Base-by-base conservation (phyloP, 2,329 filamentous ascomycete genomes). In the Fusarium sp. region DNA sequence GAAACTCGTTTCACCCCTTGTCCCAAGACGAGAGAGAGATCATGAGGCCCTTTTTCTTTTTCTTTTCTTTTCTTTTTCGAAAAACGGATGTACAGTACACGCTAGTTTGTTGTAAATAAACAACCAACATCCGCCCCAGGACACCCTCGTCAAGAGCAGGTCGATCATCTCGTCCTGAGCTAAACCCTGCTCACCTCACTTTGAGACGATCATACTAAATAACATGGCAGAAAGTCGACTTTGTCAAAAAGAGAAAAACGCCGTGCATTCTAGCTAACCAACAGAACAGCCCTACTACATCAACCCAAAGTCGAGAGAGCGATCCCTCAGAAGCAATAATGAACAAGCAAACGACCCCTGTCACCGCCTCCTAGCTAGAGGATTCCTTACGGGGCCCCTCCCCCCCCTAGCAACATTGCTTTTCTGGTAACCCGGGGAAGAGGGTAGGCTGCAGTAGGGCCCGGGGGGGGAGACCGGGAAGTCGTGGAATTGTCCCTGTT, bases 391-490 rank as follows among this genome's bases (percentile, higher is more conserved):
- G 27, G 27, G 19, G 8, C 11, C 31, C 9, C 9, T 10, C n/a
- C 36, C 51, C 58, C 49, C 52, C 56, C 45, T 43, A 25, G 35
- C 31, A 42, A 31, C 23, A 39, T 32, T 36, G 38, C 25, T 38
- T 27, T 29, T 21, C 43, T 37, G 39, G 42, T 31, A 53, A 49
- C 31, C 50, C 50, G 43, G 59, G 59, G 53, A 63, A 63, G 49
- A 56, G 61, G 46, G 46, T 55, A 55, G 19, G 21, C 35, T 54
- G 61, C 61, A 65, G 61, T 65, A 65, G 61, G 48, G 45, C 61
- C 57, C 60, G 60, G 55, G 42, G 35, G 15, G 33, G 33, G 11
- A 25, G 21, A 53, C 61, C 43, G 56, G 61, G 61, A 61, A 53
- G 42, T 42, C 32, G 36, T 56, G 61, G 61, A 65, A 61, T 53